Base-by-base conservation (phyloP, 352 stramenopile species). In the Halophytophthora batemanensis region DNA sequence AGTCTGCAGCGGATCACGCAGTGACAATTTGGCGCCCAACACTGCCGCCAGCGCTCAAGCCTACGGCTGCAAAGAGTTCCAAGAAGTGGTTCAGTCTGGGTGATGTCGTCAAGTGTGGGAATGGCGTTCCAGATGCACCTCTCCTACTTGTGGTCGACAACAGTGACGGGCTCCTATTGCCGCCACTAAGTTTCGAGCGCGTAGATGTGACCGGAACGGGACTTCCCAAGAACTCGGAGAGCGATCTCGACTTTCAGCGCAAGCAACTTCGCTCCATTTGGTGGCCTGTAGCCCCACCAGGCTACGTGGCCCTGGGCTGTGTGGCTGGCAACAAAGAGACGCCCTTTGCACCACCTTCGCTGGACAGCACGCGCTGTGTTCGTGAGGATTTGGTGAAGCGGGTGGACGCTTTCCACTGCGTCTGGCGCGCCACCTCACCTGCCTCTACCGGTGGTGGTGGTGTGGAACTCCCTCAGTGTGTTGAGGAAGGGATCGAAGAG, bases 161-260 rank as follows among this genome's bases (percentile, higher is more conserved):
- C 34, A 48, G 66, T 1, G 69, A 69, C 19, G 78, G 75, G 1
- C 47, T 83, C 8, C 48, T 95, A 12, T 41, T 77, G 1, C 72
- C 81, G 23, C 82, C 85, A 2, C 59, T 88, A 13, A 77, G 77
- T 18, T 95, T 90, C 59, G 81, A 95, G 39, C 81, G 81, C 2
- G 76, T 93, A 0, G 85, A 95, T 45, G 74, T 93, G 18, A 89
- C 78, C 28, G 85, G 82, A 7, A 93, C 89, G 53, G 85, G 85
- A 0, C 60, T 95, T 7, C 85, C 82, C 13, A 73, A 65, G 44
- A 95, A 93, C 51, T 88, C 78, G 0, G 77, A 88, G 22, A 80
- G 65, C 18, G 74, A 92, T 36, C 51, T 61, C 0, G 81, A 92
- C 23, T 87, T 93, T 29, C 74, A 91, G 23, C 77, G 73, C n/a